Conservation (phyloP, 352 stramenopile species). For the Pythium aristosporum region DNA sequence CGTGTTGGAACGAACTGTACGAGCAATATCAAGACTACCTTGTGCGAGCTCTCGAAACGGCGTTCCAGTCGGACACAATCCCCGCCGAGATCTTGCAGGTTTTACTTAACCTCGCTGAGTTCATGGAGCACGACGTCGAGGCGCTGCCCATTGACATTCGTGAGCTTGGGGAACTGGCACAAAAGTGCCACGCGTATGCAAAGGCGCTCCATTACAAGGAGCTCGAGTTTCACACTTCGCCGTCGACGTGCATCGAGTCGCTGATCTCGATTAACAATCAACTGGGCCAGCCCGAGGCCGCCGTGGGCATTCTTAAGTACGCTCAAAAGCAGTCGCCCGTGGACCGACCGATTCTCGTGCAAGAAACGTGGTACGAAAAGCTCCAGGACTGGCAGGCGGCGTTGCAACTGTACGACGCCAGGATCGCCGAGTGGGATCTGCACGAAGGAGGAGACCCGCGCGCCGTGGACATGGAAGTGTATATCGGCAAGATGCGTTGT, state of each 20-base stretch:
- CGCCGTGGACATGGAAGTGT: constrained; percentile 87
- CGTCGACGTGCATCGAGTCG: constrained; percentile 94
- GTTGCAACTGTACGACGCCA: constrained; percentile 95
- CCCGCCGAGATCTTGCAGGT: constrained; percentile 98
- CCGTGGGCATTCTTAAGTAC: constrained; percentile 97
- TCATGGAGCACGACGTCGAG: constrained; percentile 99
- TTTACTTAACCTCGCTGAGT: constrained; percentile 98
- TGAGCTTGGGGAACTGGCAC: constrained; percentile 94
- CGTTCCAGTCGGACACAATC: constrained; percentile 91
- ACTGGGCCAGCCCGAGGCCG: constrained; percentile 93
- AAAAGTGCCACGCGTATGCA: constrained; percentile 98
- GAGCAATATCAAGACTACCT: constrained; percentile 94
- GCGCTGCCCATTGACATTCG: constrained; percentile 97
- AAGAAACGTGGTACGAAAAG: constrained; percentile 98
- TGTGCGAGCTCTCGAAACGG: constrained; percentile 93
- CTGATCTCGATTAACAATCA: constrained; percentile 99
- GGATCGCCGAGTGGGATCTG: constrained; percentile 38
- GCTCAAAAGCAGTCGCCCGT: constrained; percentile 70
- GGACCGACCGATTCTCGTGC: constrained; percentile 82
- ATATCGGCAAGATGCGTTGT: constrained; percentile 98
- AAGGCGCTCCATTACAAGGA: constrained; percentile 99
- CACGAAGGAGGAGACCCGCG: neutral
- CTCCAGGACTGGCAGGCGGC: constrained; percentile 97
- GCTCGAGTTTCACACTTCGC: constrained; percentile 94
- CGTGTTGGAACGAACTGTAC: constrained; percentile 96